A percentile compares a stretch with the other conserved stretches of the same genome.
phyloP scores from a whole-genome alignment of 768 basidiomycete species.

The Calocybe indica region DNA sequence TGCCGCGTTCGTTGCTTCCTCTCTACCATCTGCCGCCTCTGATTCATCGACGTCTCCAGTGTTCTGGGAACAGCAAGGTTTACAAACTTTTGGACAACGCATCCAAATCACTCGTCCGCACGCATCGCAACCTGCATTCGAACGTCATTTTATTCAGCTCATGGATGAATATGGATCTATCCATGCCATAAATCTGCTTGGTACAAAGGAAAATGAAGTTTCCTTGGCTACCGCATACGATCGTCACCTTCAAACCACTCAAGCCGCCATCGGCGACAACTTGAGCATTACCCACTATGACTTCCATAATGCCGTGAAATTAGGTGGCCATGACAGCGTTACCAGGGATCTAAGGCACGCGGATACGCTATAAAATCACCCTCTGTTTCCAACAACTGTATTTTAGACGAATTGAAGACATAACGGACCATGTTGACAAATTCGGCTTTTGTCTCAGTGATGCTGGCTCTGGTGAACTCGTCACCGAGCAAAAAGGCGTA shows the following conservation, averaged over 20 bases:
- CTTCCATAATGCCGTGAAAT: slow-evolving; percentile 80
- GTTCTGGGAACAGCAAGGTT: slow-evolving; percentile 98
- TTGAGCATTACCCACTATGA: slow-evolving; percentile 87
- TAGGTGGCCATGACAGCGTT: slow-evolving; percentile 85
- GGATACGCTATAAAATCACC: neutral
- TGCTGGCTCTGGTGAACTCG: slow-evolving; percentile 52
- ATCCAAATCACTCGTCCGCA: slow-evolving; percentile 95
- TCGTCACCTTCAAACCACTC: slow-evolving; percentile 69
- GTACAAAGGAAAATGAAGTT: slow-evolving; percentile 88
- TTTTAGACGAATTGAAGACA: slow-evolving; percentile 50
- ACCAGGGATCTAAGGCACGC: slow-evolving; percentile 62
- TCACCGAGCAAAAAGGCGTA: slow-evolving; percentile 87
- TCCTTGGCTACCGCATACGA: slow-evolving; percentile 78
- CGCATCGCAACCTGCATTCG: slow-evolving; percentile 95
- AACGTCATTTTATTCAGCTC: slow-evolving; percentile 85
- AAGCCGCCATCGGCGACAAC: slow-evolving; percentile 55
- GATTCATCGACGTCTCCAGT: slow-evolving; percentile 40
- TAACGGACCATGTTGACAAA: slow-evolving; percentile 61
- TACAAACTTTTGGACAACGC: slow-evolving; percentile 90
- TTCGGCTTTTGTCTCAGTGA: slow-evolving; percentile 88
- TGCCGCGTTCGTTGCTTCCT: slow-evolving; percentile 68
- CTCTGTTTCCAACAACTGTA: slow-evolving; percentile 1
- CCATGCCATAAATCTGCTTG: slow-evolving; percentile 89
- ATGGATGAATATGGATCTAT: slow-evolving; percentile 80
- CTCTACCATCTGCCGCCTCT: slow-evolving; percentile 8